Evolutionary conservation across 2,329 filamentous ascomycete species (phyloP).

Genomic region (Thyridium curvatum): DNA sequence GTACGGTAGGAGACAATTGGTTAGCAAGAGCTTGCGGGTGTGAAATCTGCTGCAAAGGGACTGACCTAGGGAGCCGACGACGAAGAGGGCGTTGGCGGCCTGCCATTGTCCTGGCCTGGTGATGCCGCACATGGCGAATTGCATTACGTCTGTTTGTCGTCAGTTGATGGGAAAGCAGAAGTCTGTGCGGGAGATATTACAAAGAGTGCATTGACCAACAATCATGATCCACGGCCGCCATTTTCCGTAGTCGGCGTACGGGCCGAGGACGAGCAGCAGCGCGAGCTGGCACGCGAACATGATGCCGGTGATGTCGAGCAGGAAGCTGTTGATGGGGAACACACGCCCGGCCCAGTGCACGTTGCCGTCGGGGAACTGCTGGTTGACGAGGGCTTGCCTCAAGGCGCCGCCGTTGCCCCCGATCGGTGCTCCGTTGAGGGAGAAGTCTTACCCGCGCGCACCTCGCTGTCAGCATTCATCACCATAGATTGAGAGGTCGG

Average conservation of each 20-base stretch:
- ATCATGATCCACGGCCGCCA: conserved; percentile 16
- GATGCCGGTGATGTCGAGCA: conserved; percentile 13
- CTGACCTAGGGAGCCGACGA: conserved; percentile 9
- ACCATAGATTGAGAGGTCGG: not conserved
- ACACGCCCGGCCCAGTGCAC: conserved; percentile 1
- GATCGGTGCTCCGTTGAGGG: conserved; percentile 1
- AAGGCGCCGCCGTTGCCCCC: conserved; percentile 1
- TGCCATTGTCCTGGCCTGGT: conserved; percentile 10
- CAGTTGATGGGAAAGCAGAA: conserved; percentile 6
- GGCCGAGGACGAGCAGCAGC: conserved; percentile 11
- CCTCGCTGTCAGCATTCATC: not conserved
- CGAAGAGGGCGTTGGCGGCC: conserved; percentile 9
- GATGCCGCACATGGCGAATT: conserved; percentile 13
- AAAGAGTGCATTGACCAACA: conserved; percentile 4
- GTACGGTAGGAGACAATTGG: too few species aligned
- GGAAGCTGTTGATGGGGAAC: conserved; percentile 1
- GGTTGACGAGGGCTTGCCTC: not conserved
- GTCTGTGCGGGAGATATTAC: not conserved
- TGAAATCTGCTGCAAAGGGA: too few species aligned
- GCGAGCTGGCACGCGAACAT: conserved; percentile 14
- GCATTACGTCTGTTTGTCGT: conserved; percentile 9
- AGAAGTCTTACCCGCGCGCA: not conserved
- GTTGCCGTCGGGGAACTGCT: not conserved
- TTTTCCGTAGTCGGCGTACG: conserved; percentile 15
- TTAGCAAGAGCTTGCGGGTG: too few species aligned